phyloP scores from a whole-genome alignment of 2,329 filamentous ascomycete species.

The Alternaria triticina region DNA sequence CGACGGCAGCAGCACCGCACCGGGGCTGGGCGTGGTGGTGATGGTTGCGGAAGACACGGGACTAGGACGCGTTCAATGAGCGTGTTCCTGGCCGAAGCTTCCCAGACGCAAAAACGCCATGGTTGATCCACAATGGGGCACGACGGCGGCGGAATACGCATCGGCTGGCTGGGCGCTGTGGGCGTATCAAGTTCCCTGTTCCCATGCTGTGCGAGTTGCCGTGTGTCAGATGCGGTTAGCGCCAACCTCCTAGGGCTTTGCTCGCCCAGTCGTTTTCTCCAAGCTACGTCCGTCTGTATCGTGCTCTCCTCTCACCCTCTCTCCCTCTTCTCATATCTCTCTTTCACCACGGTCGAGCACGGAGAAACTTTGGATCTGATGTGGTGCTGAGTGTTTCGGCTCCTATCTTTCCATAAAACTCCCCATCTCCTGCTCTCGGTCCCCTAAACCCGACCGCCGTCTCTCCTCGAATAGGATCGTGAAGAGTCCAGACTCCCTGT shows the following conservation, averaged over 20 bases:
- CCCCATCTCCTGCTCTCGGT: constrained; percentile 46
- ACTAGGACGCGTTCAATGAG: constrained; percentile 36
- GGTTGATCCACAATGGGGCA: constrained; percentile 29
- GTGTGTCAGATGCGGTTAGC: constrained; percentile 25
- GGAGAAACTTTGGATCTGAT: constrained; percentile 47
- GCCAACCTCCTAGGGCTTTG: constrained; percentile 36
- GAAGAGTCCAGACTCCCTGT: constrained; percentile 42
- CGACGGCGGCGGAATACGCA: constrained; percentile 18
- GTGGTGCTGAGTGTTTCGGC: constrained; percentile 45
- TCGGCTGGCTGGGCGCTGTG: constrained; percentile 20
- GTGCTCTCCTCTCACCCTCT: constrained; percentile 36
- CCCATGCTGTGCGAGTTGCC: constrained; percentile 41
- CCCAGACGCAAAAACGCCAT: constrained; percentile 41
- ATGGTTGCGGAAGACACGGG: constrained; percentile 28
- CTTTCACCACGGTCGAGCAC: constrained; percentile 47
- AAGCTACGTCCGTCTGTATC: constrained; percentile 45
- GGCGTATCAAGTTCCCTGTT: constrained; percentile 30
- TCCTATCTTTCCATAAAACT: constrained; percentile 45
- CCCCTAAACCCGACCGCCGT: constrained; percentile 43
- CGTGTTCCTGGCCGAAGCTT: constrained; percentile 43
- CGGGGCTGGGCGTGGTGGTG: constrained; percentile 8
- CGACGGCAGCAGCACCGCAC: constrained; percentile 13
- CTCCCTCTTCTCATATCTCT: constrained; percentile 36
- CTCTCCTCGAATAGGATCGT: constrained; percentile 43
- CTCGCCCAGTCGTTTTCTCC: constrained; percentile 45